Conservation (phyloP, 208 protist species). For the Cochliopodium minus region DNA sequence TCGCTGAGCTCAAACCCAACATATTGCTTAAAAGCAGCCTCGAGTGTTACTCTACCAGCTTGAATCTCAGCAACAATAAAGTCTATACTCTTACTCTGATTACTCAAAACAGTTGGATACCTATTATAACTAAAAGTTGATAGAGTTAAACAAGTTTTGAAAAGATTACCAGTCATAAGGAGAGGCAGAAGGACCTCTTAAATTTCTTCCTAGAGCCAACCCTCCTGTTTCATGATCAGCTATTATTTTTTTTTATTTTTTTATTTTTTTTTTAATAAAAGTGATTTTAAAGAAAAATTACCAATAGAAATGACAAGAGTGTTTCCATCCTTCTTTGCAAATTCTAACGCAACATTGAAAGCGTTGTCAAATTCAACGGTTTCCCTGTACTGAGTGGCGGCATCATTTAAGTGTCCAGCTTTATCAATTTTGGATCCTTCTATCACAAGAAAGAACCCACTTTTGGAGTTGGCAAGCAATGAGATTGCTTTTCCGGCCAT, state of each 20-base stretch:
- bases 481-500: neutral
- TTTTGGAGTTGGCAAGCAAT: neutral
- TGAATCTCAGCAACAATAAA: neutral
- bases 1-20: no score
- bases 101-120: no score
- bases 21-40: neutral
- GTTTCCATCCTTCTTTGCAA: neutral
- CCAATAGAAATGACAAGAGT: neutral
- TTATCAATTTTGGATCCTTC: conserved; percentile 6
- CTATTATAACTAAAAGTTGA: no score
- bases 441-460: neutral
- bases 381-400: neutral
- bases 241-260: no score
- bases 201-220: neutral
- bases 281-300: no score
- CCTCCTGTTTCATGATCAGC: conserved; percentile 11
- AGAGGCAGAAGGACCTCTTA: no score
- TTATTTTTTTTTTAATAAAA: no score
- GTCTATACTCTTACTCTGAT: neutral
- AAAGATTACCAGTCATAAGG: no score
- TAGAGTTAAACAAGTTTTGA: no score
- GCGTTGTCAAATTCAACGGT: neutral
- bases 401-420: neutral
- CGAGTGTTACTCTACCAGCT: neutral
- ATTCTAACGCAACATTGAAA: neutral